A percentile compares a stretch with the other conserved stretches of the same genome.
These are phyloP conservation scores for Geotrichum restrictum DNA, from an alignment of 1,139 yeast genomes.

Conservation along the genomic window DNA sequence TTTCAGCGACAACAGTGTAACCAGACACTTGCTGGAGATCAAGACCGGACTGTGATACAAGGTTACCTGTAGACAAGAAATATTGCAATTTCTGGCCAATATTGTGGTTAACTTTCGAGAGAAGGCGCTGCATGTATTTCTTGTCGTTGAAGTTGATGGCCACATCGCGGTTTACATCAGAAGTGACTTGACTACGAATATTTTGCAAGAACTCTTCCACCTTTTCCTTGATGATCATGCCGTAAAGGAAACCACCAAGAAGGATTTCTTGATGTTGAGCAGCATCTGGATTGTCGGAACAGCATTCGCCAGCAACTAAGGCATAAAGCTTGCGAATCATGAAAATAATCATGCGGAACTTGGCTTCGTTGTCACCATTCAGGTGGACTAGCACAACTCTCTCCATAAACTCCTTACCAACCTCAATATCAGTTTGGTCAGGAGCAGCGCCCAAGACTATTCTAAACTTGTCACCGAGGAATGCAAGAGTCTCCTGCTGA, in stretches of 20 bases:
- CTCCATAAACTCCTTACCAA: slow-evolving; percentile 77
- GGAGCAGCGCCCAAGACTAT: slow-evolving; percentile 87
- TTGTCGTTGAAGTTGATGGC: slow-evolving; percentile 81
- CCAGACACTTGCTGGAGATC: slow-evolving; percentile 98
- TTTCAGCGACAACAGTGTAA: slow-evolving; percentile 97
- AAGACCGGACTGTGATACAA: slow-evolving; percentile 93
- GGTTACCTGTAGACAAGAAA: slow-evolving; percentile 92
- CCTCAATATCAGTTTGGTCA: slow-evolving; percentile 82
- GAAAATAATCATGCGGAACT: slow-evolving; percentile 79
- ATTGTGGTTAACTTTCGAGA: slow-evolving; percentile 79
- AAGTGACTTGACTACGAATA: slow-evolving; percentile 67
- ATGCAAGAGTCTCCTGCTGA: slow-evolving; percentile 83
- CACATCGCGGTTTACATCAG: slow-evolving; percentile 76
- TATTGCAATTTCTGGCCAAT: slow-evolving; percentile 93
- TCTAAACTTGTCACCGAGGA: slow-evolving; percentile 92
- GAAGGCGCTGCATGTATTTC: slow-evolving; percentile 76
- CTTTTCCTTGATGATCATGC: slow-evolving; percentile 94
- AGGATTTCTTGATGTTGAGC: slow-evolving; percentile 97
- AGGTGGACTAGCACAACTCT: slow-evolving; percentile 90
- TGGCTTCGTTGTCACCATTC: slow-evolving; percentile 55
- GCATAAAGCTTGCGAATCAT: slow-evolving; percentile 95
- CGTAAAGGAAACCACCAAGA: slow-evolving; percentile 92
- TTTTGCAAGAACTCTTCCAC: slow-evolving; percentile 84
- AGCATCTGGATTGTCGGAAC: slow-evolving; percentile 98
- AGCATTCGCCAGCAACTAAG: slow-evolving; percentile 92